Percentiles rank a stretch among this genome's conserved stretches.
Evolutionary conservation across 2,329 filamentous ascomycete species (phyloP).

Genomic region (Camptophora hylomeconis): DNA sequence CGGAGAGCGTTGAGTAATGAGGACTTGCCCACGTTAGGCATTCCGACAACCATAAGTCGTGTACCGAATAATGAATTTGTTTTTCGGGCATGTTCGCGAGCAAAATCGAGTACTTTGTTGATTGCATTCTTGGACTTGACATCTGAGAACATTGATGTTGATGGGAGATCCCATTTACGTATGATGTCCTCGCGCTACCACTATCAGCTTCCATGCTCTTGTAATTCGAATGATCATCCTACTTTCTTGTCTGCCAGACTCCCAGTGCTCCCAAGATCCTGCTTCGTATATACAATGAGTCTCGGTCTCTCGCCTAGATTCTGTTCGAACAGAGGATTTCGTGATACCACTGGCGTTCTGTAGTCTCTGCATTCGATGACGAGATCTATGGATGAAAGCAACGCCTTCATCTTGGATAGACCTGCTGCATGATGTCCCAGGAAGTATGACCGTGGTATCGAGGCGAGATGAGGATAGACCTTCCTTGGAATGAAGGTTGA

Average conservation of each 20-base stretch:
- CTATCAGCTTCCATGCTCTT: constrained; percentile 1
- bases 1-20: constrained; percentile 83
- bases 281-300: constrained; percentile 82
- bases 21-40: constrained; percentile 96
- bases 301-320: constrained; percentile 59
- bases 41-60: constrained; percentile 77
- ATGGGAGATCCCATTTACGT: constrained; percentile 39
- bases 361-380: constrained; percentile 93
- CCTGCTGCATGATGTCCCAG: constrained; percentile 83
- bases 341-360: constrained; percentile 74
- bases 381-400: constrained; percentile 69
- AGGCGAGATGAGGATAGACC: constrained; percentile 58
- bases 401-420: constrained; percentile 66
- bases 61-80: constrained; percentile 57
- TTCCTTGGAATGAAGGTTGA: constrained; percentile 57
- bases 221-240: constrained; percentile 20
- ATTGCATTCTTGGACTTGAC: constrained; percentile 34
- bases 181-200: constrained; percentile 38
- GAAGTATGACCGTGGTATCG: constrained; percentile 81
- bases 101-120: constrained; percentile 34
- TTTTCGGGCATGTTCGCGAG: constrained; percentile 36
- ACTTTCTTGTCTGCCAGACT: constrained; percentile 23
- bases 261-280: constrained; percentile 51
- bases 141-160: constrained; percentile 40
- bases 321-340: constrained; percentile 80